Evolutionary conservation across 2,329 filamentous ascomycete genomes (phyloP), one percentile per base, ranked within the genome.

Genomic region (Ophiocordyceps sinensis): DNA sequence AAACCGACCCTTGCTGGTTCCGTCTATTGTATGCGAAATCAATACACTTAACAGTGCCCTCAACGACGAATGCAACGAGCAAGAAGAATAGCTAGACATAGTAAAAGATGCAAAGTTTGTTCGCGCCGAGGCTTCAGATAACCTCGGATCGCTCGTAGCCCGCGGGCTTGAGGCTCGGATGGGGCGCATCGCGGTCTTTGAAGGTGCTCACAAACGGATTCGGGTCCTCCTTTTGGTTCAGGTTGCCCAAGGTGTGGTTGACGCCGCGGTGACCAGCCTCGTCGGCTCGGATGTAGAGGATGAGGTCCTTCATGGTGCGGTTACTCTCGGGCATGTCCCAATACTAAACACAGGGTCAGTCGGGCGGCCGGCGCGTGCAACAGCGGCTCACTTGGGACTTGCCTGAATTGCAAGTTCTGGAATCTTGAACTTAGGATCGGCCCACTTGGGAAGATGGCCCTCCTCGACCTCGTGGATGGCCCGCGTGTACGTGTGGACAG

Each of bases 241-340:
- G 68, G 57, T 96, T 96, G 40, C 83, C 79, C 35, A 98, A 64
- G 0, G 91, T 96, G 59, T 98, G 91, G 63, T 98, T 96, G 51
- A 96, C 89, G 55, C 94, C 91, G 29, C 91, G 74, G 56, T 94
- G 87, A 58, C 85, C 84, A 4, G 85, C 85, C 61, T 94, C 87
- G 43, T 89, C 84, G n/a, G 83, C 85, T 28, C 88, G 75, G 50
- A 95, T 84, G 58, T 96, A 95, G 39, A 91, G 65, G 40, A 96
- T 71, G 45, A 96, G 63, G 54, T 96, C 86, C 52, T 73, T 75
- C 85, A 98, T 94, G 2, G 78, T 84, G 23, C 80, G 74, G 43
- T 82, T 69, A 3, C 77, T 82, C 58, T 94, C 81, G 0, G 88
- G 87, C 79, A 98, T 95, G 35, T 84, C 77, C 86, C 88, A 98